These are phyloP conservation scores for Aspergillus clavatus DNA, from an alignment of 2,329 filamentous ascomycete species.

Conservation along the genomic window DNA sequence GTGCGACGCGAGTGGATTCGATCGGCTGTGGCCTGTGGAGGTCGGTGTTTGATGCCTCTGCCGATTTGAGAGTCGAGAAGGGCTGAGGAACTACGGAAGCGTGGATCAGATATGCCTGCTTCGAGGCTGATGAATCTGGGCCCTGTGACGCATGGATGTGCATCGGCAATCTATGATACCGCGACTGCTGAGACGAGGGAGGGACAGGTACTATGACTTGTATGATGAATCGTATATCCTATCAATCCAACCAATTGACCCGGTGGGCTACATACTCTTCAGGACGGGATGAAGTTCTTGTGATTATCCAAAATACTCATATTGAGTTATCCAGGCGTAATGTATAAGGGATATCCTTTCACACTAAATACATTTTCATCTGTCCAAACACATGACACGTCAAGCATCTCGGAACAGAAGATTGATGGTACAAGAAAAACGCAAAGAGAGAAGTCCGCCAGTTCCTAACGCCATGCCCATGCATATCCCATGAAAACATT, in stretches of 20 bases:
- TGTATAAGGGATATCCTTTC: slow-evolving; percentile 21
- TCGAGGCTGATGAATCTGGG: not conserved
- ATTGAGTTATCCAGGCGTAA: slow-evolving; percentile 13
- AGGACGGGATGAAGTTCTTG: too few relatives aligned
- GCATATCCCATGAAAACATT: slow-evolving; percentile 27
- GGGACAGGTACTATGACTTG: not conserved
- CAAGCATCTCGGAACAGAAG: slow-evolving; percentile 5
- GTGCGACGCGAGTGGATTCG: too few relatives aligned
- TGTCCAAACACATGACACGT: slow-evolving; percentile 10
- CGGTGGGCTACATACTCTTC: not conserved
- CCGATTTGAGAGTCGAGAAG: not conserved
- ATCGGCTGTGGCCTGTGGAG: not conserved
- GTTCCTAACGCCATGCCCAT: slow-evolving; percentile 31
- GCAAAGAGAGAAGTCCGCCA: slow-evolving; percentile 14
- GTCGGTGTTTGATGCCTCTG: not conserved
- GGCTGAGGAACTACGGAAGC: too few relatives aligned
- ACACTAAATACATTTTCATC: slow-evolving; percentile 15
- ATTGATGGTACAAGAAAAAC: slow-evolving; percentile 4
- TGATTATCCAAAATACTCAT: not conserved
- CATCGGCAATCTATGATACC: not conserved
- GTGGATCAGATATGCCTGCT: not conserved
- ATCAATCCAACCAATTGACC: too few relatives aligned
- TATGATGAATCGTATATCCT: not conserved
- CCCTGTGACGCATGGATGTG: not conserved
- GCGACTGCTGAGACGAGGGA: not conserved